These are phyloP conservation scores for Globisporangium nunn DNA, from an alignment of 352 stramenopile genomes.

Conservation along the genomic window DNA sequence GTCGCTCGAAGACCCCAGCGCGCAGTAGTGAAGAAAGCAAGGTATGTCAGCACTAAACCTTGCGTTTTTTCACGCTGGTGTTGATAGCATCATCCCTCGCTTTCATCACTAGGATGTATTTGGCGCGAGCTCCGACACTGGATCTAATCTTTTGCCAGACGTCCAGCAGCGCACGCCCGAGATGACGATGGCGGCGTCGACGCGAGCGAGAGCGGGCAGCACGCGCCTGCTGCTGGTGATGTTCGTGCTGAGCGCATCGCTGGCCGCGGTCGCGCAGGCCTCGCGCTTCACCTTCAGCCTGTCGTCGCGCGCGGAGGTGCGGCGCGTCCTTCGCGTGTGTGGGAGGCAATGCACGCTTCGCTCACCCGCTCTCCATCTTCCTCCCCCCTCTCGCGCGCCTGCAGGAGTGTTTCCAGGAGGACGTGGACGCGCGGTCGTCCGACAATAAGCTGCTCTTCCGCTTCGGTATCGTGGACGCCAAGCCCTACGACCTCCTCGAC, in stretches of 20 bases:
- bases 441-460: slow-evolving; percentile 60
- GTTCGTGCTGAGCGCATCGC: slow-evolving; percentile 4
- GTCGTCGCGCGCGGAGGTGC: slow-evolving; percentile 29
- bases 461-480: slow-evolving; percentile 50
- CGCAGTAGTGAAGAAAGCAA: too few species aligned
- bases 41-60: too few species aligned
- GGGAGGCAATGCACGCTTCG: too few species aligned
- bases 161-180: background rate
- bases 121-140: background rate
- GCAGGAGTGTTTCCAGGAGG: slow-evolving; percentile 56
- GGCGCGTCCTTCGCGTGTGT: background rate
- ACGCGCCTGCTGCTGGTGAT: slow-evolving; percentile 9
- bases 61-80: too few species aligned
- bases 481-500: slow-evolving; percentile 45
- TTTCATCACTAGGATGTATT: too few species aligned
- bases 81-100: too few species aligned
- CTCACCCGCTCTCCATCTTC: background rate
- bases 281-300: slow-evolving; percentile 50
- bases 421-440: slow-evolving; percentile 42
- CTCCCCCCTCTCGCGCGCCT: background rate
- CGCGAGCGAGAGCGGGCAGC: background rate
- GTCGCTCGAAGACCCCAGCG: too few species aligned
- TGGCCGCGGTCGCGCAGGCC: slow-evolving; percentile 4
- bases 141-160: background rate
- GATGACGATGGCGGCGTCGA: slow-evolving; percentile 1